phyloP scores from a whole-genome alignment of 129 eudicot species.

The Pulicaria dysenterica region DNA sequence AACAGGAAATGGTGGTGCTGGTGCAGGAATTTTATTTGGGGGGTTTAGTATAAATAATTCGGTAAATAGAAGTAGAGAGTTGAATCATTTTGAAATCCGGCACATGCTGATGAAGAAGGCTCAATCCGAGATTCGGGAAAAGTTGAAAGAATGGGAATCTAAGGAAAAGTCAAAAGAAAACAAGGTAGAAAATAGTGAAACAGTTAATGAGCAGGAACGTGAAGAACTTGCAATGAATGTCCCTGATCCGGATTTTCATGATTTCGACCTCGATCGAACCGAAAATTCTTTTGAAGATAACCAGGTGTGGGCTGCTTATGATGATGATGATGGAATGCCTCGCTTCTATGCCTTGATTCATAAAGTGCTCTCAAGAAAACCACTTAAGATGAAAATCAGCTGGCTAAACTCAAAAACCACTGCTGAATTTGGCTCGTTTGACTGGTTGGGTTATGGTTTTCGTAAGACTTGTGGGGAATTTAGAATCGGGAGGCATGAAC shows the following conservation, averaged over 20 bases:
- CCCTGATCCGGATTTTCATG: slow-evolving; percentile 95
- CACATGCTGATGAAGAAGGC: slow-evolving; percentile 65
- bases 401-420: slow-evolving; percentile 80
- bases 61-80: slow-evolving; percentile 53
- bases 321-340: slow-evolving; percentile 93
- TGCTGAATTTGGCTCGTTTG: slow-evolving; percentile 56
- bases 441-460: slow-evolving; percentile 78
- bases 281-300: slow-evolving; percentile 70
- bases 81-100: slow-evolving; percentile 52
- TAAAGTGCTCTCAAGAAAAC: slow-evolving; percentile 64
- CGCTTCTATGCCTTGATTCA: slow-evolving; percentile 79
- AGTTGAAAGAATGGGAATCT: slow-evolving; percentile 49
- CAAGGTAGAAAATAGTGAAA: not conserved
- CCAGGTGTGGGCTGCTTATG: slow-evolving; percentile 92
- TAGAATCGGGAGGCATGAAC: slow-evolving; percentile 64
- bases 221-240: slow-evolving; percentile 58
- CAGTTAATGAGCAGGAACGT: slow-evolving; percentile 23
- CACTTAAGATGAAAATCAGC: slow-evolving; percentile 72
- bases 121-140: slow-evolving; percentile 45
- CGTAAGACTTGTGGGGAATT: slow-evolving; percentile 75
- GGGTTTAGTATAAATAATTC: slow-evolving; percentile 31
- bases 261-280: slow-evolving; percentile 70
- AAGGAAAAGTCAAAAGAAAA: slow-evolving; percentile 36
- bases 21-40: slow-evolving; percentile 32
- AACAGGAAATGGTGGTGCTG: slow-evolving; percentile 43